phyloP scores from a whole-genome alignment of 441 rosid species.

The Caryocar brasiliense region DNA sequence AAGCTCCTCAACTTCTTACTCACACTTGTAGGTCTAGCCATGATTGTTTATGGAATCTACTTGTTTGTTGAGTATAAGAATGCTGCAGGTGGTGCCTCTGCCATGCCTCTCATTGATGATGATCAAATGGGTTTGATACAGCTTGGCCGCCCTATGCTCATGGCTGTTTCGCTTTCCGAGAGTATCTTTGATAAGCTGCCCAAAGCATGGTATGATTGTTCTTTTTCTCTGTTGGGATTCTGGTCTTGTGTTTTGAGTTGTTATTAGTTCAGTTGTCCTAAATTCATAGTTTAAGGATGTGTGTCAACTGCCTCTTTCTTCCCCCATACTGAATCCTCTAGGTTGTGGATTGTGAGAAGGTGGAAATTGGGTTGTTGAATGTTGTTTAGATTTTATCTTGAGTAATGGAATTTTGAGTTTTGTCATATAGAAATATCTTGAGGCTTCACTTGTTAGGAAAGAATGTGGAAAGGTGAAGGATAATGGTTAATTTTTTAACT shows the following conservation, averaged over 20 bases:
- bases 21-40: conserved; percentile 78
- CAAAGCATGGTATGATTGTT: conserved; percentile 64
- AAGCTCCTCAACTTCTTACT: conserved; percentile 78
- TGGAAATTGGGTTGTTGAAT: too few relatives aligned
- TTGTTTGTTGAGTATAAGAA: conserved; percentile 71
- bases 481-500: too few relatives aligned
- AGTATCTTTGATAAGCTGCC: conserved; percentile 53
- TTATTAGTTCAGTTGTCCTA: background rate
- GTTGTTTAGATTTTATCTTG: too few relatives aligned
- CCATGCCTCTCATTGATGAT: conserved; percentile 21
- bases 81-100: conserved; percentile 19
- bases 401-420: too few relatives aligned
- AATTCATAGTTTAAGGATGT: too few relatives aligned
- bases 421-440: too few relatives aligned
- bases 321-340: too few relatives aligned
- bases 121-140: conserved; percentile 29
- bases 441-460: too few relatives aligned
- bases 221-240: background rate
- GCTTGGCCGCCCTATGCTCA: conserved; percentile 86
- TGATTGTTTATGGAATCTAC: conserved; percentile 95
- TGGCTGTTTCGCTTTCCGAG: conserved; percentile 50
- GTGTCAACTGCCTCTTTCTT: too few relatives aligned
- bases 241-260: background rate
- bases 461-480: too few relatives aligned
- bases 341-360: too few relatives aligned